These are phyloP conservation scores for Torulaspora indica DNA, from an alignment of 805 yeast genomes.

Conservation along the genomic window DNA sequence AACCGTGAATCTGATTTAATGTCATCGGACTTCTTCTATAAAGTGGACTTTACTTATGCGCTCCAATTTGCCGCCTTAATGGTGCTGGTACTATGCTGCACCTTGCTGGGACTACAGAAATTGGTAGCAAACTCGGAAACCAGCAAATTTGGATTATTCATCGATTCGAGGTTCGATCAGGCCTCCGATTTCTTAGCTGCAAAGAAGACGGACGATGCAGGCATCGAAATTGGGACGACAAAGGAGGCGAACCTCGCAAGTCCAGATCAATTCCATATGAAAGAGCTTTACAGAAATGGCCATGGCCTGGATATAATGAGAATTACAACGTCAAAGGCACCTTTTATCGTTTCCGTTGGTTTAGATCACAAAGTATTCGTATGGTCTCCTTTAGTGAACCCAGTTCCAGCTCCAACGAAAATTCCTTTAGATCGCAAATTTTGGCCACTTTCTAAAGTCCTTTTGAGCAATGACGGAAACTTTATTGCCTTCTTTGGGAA, in stretches of 20 bases:
- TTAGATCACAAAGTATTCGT: conserved; percentile 66
- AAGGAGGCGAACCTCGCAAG: background rate
- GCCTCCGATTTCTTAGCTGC: background rate
- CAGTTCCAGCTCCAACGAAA: conserved; percentile 44
- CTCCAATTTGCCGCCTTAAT: conserved; percentile 53
- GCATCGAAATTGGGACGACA: background rate
- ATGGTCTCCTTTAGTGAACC: conserved; percentile 64
- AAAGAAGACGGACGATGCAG: conserved; percentile 1
- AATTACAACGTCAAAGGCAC: conserved; percentile 52
- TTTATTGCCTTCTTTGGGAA: conserved; percentile 52
- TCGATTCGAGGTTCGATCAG: background rate
- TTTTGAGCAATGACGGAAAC: conserved; percentile 55
- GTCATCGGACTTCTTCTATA: conserved; percentile 34
- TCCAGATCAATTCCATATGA: conserved; percentile 21
- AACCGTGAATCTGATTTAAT: conserved; percentile 10
- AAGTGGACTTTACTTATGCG: conserved; percentile 47
- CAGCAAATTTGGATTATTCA: conserved; percentile 2
- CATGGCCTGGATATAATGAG: conserved; percentile 62
- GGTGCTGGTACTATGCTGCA: conserved; percentile 47
- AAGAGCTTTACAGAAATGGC: conserved; percentile 45
- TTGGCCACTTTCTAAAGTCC: conserved; percentile 60
- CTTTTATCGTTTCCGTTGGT: conserved; percentile 66
- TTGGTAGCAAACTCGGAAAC: conserved; percentile 28
- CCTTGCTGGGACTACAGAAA: conserved; percentile 43
- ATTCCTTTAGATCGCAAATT: conserved; percentile 42